phyloP scores from a whole-genome alignment of 2,329 filamentous ascomycete species.

The Trichoderma atroviride region DNA sequence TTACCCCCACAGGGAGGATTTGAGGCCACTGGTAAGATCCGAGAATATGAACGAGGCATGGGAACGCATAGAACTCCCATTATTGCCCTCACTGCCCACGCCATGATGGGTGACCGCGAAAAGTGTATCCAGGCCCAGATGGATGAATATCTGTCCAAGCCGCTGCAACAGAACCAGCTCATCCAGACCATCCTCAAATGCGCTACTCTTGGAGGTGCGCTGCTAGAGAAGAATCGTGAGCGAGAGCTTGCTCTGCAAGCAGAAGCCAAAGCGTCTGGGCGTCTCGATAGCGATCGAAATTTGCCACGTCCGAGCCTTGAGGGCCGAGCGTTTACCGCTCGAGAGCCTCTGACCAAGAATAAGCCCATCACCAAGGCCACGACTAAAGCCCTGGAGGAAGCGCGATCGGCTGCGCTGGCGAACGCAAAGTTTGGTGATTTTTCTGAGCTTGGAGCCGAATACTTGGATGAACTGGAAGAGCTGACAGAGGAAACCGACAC shows the following conservation, averaged over 20 bases:
- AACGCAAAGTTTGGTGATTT: conserved; percentile 9
- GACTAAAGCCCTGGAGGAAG: conserved; percentile 38
- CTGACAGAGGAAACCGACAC: conserved; percentile 49
- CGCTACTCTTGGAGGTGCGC: conserved; percentile 82
- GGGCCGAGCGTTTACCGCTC: conserved; percentile 69
- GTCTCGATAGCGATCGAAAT: conserved; percentile 42
- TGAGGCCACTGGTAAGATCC: conserved; percentile 94
- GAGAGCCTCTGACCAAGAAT: conserved; percentile 54
- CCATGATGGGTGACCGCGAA: conserved; percentile 97
- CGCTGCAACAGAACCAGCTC: conserved; percentile 92
- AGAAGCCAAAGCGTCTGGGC: conserved; percentile 49
- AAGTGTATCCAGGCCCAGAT: conserved; percentile 99
- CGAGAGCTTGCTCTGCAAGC: conserved; percentile 57
- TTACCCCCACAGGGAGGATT: conserved; percentile 72
- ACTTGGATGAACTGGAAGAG: conserved; percentile 36
- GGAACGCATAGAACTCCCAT: conserved; percentile 86
- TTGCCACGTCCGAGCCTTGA: conserved; percentile 50
- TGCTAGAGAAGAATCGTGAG: conserved; percentile 76
- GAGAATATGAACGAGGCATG: conserved; percentile 86
- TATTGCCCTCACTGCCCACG: conserved; percentile 94
- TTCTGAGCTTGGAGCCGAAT: neutral
- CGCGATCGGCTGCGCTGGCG: conserved; percentile 3
- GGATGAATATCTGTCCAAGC: conserved; percentile 98
- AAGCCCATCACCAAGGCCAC: conserved; percentile 19
- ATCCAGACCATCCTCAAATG: conserved; percentile 98